Evolutionary conservation across 1,139 yeast genomes (phyloP).

Genomic region (Nakaseomyces bracarensis): DNA sequence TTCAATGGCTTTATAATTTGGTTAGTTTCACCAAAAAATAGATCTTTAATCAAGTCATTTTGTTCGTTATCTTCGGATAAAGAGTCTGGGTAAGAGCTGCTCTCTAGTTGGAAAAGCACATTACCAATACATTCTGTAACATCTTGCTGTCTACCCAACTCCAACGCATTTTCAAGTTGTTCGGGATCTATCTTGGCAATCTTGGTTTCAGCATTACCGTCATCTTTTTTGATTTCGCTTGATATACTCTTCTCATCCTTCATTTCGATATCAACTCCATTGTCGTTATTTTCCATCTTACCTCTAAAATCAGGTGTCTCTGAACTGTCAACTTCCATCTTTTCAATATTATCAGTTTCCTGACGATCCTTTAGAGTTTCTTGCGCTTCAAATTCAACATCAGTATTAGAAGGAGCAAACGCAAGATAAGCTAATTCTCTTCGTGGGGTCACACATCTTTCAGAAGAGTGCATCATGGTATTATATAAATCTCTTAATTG

Average conservation of each 20-base stretch:
- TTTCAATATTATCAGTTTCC: constrained; percentile 12
- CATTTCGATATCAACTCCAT: constrained; percentile 20
- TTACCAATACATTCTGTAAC: constrained; percentile 96
- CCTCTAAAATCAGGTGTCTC: not conserved
- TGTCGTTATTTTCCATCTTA: not conserved
- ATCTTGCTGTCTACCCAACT: constrained; percentile 89
- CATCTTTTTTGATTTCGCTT: too few relatives aligned
- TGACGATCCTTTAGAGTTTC: not conserved
- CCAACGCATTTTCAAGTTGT: constrained; percentile 64
- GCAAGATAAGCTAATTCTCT: constrained; percentile 84
- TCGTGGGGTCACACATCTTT: constrained; percentile 68
- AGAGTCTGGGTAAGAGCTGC: constrained; percentile 66
- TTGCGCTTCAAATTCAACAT: constrained; percentile 45
- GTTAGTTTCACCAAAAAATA: constrained; percentile 70
- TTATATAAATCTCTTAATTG: constrained; percentile 60
- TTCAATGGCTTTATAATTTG: constrained; percentile 43
- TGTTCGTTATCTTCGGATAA: constrained; percentile 77
- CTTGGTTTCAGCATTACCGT: constrained; percentile 15
- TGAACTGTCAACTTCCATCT: not conserved
- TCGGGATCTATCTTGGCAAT: constrained; percentile 46
- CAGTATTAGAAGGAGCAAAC: constrained; percentile 64
- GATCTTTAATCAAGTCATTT: constrained; percentile 61
- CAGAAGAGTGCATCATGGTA: constrained; percentile 56
- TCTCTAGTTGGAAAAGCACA: constrained; percentile 84
- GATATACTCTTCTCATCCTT: constrained; percentile 13